Evolutionary conservation across 805 yeast genomes (phyloP).

Genomic region (Monosporozyma aerobia): DNA sequence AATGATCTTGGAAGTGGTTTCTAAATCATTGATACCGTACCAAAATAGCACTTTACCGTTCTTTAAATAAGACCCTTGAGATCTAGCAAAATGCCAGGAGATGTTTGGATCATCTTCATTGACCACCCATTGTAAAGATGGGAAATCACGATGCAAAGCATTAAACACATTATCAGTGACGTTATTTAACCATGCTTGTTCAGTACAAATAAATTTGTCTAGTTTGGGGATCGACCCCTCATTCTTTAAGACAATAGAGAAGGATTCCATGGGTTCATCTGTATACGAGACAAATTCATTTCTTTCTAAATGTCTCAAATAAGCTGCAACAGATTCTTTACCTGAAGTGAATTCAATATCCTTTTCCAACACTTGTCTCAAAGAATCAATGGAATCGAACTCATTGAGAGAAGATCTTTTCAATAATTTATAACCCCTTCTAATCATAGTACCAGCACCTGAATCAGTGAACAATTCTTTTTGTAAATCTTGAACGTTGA

Average conservation of each 20-base stretch:
- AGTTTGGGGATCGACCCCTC: conserved; percentile 49
- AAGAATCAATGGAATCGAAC: conserved; percentile 61
- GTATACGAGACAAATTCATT: conserved; percentile 68
- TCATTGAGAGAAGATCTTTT: conserved; percentile 62
- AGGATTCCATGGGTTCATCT: conserved; percentile 91
- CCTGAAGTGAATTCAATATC: conserved; percentile 70
- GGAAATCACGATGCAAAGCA: conserved; percentile 66
- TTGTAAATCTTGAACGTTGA: conserved; percentile 88
- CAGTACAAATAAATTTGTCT: conserved; percentile 79
- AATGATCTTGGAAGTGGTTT: conserved; percentile 54
- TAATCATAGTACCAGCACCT: conserved; percentile 97
- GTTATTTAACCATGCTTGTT: conserved; percentile 94
- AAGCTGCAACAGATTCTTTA: conserved; percentile 66
- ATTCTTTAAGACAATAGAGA: conserved; percentile 67
- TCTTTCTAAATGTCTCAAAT: conserved; percentile 61
- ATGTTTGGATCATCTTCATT: conserved; percentile 85
- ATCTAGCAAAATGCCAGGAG: conserved; percentile 83
- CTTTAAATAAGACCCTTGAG: conserved; percentile 88
- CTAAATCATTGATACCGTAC: conserved; percentile 73
- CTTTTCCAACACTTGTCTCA: conserved; percentile 67
- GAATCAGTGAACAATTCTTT: conserved; percentile 96
- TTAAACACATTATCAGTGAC: conserved; percentile 91
- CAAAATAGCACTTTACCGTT: conserved; percentile 88
- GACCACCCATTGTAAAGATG: conserved; percentile 76
- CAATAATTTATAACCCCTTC: conserved; percentile 89